Evolutionary conservation across 2,329 filamentous ascomycete genomes (phyloP).

Genomic region (Boeremia exigua): DNA sequence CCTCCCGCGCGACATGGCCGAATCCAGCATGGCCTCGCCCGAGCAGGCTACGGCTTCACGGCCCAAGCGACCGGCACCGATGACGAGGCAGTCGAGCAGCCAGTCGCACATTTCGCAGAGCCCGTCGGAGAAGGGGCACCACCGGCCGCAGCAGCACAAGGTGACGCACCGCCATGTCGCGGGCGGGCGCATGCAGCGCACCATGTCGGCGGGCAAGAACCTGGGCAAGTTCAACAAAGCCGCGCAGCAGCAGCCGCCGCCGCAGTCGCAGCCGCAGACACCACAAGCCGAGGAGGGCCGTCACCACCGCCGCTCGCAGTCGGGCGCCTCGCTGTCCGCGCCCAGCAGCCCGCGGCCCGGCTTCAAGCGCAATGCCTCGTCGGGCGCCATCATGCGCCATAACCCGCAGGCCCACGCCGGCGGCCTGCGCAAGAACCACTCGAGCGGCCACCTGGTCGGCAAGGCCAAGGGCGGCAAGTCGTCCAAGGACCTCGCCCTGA

Average conservation of each 20-base stretch:
- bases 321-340: constrained; percentile 44
- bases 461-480: constrained; percentile 48
- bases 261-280: not conserved
- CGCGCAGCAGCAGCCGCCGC: constrained; percentile 24
- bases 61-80: constrained; percentile 43
- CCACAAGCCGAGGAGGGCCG: constrained; percentile 31
- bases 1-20: constrained; percentile 30
- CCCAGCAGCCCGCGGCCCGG: constrained; percentile 48
- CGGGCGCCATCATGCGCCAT: constrained; percentile 45
- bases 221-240: constrained; percentile 50
- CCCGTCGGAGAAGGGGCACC: constrained; percentile 40
- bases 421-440: constrained; percentile 51
- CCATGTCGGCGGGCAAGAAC: constrained; percentile 51
- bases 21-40: constrained; percentile 43
- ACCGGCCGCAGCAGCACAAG: constrained; percentile 39
- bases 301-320: constrained; percentile 48
- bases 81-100: constrained; percentile 47
- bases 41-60: constrained; percentile 44
- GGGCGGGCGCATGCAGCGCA: constrained; percentile 49
- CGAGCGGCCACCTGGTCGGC: constrained; percentile 53
- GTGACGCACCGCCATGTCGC: constrained; percentile 50
- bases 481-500: constrained; percentile 40
- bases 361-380: constrained; percentile 53
- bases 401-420: constrained; percentile 42
- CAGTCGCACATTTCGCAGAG: constrained; percentile 48